Conservation (phyloP, 768 basidiomycete species). For the Mycena vitilis region DNA sequence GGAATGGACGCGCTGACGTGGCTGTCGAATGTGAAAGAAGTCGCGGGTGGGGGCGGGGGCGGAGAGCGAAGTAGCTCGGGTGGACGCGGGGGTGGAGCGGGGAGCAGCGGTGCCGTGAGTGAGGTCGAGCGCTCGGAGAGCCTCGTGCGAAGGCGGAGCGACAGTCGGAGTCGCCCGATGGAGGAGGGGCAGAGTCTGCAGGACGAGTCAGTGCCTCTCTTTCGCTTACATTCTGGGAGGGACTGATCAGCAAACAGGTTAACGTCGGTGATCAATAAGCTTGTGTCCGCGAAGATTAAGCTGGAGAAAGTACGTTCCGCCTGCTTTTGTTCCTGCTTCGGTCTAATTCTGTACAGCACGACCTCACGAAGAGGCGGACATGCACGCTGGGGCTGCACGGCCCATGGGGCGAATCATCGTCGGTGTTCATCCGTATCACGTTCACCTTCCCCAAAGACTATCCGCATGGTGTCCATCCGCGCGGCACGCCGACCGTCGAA, state of each 20-base stretch:
- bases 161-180: conserved; percentile 52
- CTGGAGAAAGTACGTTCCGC: conserved; percentile 79
- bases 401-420: conserved; percentile 90
- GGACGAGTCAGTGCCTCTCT: conserved; percentile 69
- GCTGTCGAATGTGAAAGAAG: conserved; percentile 75
- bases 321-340: conserved; percentile 5
- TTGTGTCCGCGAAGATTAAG: conserved; percentile 77
- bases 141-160: conserved; percentile 47
- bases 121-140: conserved; percentile 51
- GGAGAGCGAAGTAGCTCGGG: conserved; percentile 62
- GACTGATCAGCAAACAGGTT: conserved; percentile 61
- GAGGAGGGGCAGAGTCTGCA: conserved; percentile 62
- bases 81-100: conserved; percentile 50
- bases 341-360: conserved; percentile 57
- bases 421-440: conserved; percentile 87
- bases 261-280: conserved; percentile 75
- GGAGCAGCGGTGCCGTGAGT: conserved; percentile 62
- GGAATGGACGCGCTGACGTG: conserved; percentile 77
- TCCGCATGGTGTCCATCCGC: conserved; percentile 70
- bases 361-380: conserved; percentile 77
- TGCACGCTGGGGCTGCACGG: conserved; percentile 90
- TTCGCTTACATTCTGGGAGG: background rate
- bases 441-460: conserved; percentile 92
- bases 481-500: conserved; percentile 79
- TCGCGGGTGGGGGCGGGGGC: conserved; percentile 58